phyloP scores from a whole-genome alignment of 257 asterid genomes.

The Mentha longifolia region DNA sequence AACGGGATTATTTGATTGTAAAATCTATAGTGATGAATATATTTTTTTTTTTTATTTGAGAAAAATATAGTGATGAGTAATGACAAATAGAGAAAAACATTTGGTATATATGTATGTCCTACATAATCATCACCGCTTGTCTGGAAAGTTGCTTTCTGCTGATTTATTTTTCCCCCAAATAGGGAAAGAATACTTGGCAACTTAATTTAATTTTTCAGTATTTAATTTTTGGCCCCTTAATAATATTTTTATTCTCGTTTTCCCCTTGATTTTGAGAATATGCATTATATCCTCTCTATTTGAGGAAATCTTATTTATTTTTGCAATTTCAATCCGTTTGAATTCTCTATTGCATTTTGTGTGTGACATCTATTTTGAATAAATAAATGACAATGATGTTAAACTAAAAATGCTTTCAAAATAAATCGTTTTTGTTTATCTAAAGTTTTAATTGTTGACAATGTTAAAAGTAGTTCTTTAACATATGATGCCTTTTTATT shows the following conservation, averaged over 20 bases:
- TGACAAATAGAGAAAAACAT: conserved; percentile 20
- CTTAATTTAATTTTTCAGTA: background rate
- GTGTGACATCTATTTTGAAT: no score
- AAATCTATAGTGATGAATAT: background rate
- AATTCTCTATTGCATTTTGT: no score
- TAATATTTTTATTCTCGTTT: background rate
- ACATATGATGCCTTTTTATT: no score
- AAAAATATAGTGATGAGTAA: background rate
- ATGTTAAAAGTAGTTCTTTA: no score
- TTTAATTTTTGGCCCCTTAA: conserved; percentile 5
- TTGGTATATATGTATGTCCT: conserved; percentile 2
- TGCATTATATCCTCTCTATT: background rate
- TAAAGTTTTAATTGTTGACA: no score
- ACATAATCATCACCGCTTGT: conserved; percentile 30
- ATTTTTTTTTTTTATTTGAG: no score
- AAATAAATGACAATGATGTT: no score
- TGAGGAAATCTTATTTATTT: background rate
- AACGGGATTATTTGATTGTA: background rate
- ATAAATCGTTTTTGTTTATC: no score
- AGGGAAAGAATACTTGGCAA: background rate
- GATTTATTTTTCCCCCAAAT: conserved; percentile 1
- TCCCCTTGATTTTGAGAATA: background rate
- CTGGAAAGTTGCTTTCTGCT: conserved; percentile 36
- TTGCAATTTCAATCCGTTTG: background rate
- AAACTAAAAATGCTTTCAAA: no score